Evolutionary conservation across 2,329 filamentous ascomycete genomes (phyloP).

Genomic region (Cercospora brassicicola): DNA sequence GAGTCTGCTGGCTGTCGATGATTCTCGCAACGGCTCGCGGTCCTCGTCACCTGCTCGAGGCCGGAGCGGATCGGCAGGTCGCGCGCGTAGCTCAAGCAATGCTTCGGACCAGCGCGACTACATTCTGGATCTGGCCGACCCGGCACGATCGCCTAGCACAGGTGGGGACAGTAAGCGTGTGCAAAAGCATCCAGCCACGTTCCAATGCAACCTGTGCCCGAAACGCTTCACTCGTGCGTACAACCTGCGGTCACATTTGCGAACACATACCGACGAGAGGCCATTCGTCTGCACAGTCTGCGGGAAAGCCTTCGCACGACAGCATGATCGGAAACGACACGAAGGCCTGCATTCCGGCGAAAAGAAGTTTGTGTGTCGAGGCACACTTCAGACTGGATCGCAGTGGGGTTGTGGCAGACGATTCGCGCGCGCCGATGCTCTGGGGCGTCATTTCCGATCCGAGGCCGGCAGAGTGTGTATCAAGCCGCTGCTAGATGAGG

Average conservation of each 20-base stretch:
- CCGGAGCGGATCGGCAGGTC: constrained; percentile 38
- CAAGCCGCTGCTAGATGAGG: constrained; percentile 93
- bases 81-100: constrained; percentile 53
- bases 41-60: constrained; percentile 45
- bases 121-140: constrained; percentile 88
- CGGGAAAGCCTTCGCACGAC: constrained; percentile 93
- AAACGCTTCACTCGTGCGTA: constrained; percentile 97
- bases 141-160: constrained; percentile 70
- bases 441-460: constrained; percentile 81
- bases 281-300: constrained; percentile 97
- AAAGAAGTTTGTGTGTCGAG: constrained; percentile 97
- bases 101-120: constrained; percentile 65
- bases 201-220: constrained; percentile 89
- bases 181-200: constrained; percentile 96
- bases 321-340: constrained; percentile 95
- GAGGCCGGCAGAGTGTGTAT: constrained; percentile 96
- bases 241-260: constrained; percentile 89
- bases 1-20: constrained; percentile 47
- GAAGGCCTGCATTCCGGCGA: constrained; percentile 95
- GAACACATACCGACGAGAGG: constrained; percentile 94
- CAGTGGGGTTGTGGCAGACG: constrained; percentile 91
- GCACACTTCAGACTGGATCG: constrained; percentile 76
- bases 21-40: constrained; percentile 40
- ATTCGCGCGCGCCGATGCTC: constrained; percentile 91
- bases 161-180: constrained; percentile 71